Conservation (phyloP, 75 land plant species). For the Azolla pinnata region DNA sequence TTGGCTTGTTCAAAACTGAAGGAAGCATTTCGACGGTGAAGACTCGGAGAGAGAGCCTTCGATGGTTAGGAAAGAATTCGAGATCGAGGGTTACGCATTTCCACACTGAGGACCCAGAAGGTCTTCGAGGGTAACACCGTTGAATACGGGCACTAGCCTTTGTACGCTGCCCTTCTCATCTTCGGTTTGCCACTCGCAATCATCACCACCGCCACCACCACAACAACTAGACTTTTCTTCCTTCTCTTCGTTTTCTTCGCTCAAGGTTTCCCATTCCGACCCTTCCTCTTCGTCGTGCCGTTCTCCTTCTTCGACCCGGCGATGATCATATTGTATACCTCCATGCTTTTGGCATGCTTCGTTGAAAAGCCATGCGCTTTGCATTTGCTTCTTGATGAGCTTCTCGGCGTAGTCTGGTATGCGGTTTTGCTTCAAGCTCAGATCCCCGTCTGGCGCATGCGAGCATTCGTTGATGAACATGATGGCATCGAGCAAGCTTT, state of each 20-base stretch:
- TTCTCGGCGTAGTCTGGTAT: slow-evolving; percentile 94
- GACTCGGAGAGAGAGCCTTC: no score
- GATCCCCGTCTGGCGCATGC: slow-evolving; percentile 71
- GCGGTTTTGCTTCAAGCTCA: slow-evolving; percentile 61
- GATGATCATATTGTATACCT: slow-evolving; percentile 41
- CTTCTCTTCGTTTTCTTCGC: slow-evolving; percentile 55
- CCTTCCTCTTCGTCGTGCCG: slow-evolving; percentile 49
- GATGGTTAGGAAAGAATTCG: no score
- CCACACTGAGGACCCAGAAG: slow-evolving; percentile 30
- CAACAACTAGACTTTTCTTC: slow-evolving; percentile 28
- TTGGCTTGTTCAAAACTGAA: no score
- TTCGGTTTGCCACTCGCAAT: slow-evolving; percentile 45
- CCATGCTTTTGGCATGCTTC: slow-evolving; percentile 79
- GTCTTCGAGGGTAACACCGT: slow-evolving; percentile 23
- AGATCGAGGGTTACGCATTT: no score
- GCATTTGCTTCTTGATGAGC: slow-evolving; percentile 93
- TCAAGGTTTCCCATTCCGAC: slow-evolving; percentile 90
- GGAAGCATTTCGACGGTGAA: no score
- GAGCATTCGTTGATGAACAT: slow-evolving; percentile 94
- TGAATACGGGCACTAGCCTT: slow-evolving; percentile 19
- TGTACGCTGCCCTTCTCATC: slow-evolving; percentile 43
- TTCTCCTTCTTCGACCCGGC: slow-evolving; percentile 32
- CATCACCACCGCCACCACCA: slow-evolving; percentile 19
- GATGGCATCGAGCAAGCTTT: slow-evolving; percentile 94
- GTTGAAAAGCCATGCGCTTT: slow-evolving; percentile 84